phyloP scores from a whole-genome alignment of 2,329 filamentous ascomycete species.

The Beauveria medogensis region DNA sequence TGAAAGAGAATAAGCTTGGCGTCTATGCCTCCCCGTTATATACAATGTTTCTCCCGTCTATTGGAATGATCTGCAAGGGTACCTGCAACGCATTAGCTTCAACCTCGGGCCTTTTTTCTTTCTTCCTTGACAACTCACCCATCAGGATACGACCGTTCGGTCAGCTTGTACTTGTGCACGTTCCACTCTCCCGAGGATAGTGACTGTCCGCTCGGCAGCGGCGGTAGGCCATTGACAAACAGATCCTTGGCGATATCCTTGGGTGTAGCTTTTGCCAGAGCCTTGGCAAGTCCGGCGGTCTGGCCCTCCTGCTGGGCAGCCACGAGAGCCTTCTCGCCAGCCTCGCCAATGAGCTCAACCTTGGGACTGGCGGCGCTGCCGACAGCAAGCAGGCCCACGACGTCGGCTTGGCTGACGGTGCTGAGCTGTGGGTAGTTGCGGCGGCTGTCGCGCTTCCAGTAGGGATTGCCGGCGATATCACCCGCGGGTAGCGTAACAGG shows the following conservation, averaged over 20 bases:
- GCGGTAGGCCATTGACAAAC: constrained; percentile 72
- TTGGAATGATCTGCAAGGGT: constrained; percentile 57
- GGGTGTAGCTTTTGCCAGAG: constrained; percentile 50
- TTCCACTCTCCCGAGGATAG: constrained; percentile 46
- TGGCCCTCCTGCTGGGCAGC: constrained; percentile 67
- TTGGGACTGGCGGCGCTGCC: constrained; percentile 76
- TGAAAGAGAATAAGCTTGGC: constrained; percentile 1
- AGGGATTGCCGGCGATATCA: constrained; percentile 36
- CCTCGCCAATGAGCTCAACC: constrained; percentile 67
- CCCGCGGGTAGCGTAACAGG: constrained; percentile 50
- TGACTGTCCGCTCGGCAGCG: constrained; percentile 68
- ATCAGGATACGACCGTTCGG: constrained; percentile 60
- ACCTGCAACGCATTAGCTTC: constrained; percentile 33
- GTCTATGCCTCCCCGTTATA: constrained; percentile 16
- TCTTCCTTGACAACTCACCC: constrained; percentile 43
- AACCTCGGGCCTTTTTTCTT: neutral
- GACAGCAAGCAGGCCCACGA: constrained; percentile 75
- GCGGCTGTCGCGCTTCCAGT: constrained; percentile 85
- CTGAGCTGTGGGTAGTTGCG: constrained; percentile 74
- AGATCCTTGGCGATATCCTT: constrained; percentile 56
- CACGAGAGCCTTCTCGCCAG: constrained; percentile 57
- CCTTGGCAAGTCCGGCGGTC: constrained; percentile 61
- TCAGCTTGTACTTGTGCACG: constrained; percentile 60
- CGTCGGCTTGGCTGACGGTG: constrained; percentile 74
- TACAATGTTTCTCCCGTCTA: constrained; percentile 24